These are phyloP conservation scores for Posidonia oceanica DNA, from an alignment of 116 monocot genomes.

Conservation along the genomic window DNA sequence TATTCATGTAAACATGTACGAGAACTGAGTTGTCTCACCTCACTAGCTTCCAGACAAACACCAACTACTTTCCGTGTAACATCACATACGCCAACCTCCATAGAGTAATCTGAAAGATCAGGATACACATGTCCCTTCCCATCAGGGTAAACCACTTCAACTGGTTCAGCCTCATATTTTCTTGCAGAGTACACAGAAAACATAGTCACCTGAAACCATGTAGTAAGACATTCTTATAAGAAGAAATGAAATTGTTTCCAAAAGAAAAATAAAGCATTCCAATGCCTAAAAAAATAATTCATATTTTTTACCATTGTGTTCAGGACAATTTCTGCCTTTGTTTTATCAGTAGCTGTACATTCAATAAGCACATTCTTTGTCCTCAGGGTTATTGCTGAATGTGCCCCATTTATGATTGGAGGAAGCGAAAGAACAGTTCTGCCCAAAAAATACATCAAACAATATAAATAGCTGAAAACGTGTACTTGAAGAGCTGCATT, in stretches of 20 bases:
- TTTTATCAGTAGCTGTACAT: constrained; percentile 92
- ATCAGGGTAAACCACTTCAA: constrained; percentile 64
- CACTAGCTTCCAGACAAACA: constrained; percentile 32
- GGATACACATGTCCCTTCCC: constrained; percentile 50
- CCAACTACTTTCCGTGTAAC: constrained; percentile 60
- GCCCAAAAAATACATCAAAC: constrained; percentile 7
- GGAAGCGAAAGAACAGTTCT: constrained; percentile 93
- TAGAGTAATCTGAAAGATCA: constrained; percentile 51
- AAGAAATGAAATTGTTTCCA: too few relatives aligned
- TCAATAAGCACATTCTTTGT: constrained; percentile 95
- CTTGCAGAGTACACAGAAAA: constrained; percentile 83
- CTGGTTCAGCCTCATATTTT: constrained; percentile 86
- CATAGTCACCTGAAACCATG: constrained; percentile 66
- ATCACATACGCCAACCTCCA: constrained; percentile 55
- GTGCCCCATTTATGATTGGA: constrained; percentile 95
- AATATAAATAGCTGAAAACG: background rate
- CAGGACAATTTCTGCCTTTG: constrained; percentile 88
- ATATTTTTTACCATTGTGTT: constrained; percentile 69
- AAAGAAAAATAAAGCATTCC: too few relatives aligned
- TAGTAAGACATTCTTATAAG: background rate
- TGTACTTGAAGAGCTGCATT: background rate
- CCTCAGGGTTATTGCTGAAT: constrained; percentile 67
- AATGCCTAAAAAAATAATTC: background rate
- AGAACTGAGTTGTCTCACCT: constrained; percentile 26
- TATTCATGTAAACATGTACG: background rate